Evolutionary conservation across 208 protist species (phyloP), one percentile per base, ranked within the genome.

Genomic region (Leishmania gerbilli): DNA sequence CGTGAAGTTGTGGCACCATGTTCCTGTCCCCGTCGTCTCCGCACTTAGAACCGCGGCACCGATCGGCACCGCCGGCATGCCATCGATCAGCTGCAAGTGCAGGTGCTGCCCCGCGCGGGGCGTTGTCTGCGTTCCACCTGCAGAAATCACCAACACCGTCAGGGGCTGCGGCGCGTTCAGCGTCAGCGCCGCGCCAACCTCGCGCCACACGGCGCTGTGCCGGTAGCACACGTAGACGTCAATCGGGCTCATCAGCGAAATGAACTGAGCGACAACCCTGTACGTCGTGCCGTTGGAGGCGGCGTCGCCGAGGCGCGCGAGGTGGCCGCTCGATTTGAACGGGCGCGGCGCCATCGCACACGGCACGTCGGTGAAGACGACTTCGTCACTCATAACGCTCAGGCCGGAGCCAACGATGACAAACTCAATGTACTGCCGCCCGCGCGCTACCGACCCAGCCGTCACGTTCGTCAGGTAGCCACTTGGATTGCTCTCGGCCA

Each of bases 1-100:
- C 6, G 91, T 97, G 88, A 93, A 97, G 88, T 97, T 97, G 79
- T 95, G 91, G 79, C 95, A 98, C 94, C 95, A 98, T n/a, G 91
- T 93, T 31, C 88, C 87, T 55, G 65, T n/a, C 37, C 77, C 80
- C 24, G 84, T 80, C 45, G 79, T 71, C 27, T 76, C 85, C 51
- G 81, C 86, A 45, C 95, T 90, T 53, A 95, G 87, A 0, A 92
- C 90, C 4, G 86, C 90, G 49, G 74, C 62, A 31, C 47, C 69
- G 3, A 74, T 79, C n/a, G 79, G 51, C 15, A 27, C 74, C 4
- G 76, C 72, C 3, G 49, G 53, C 13, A 82, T 24, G 55, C 62
- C 82, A 72, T 77, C 71, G 68, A 80, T 53, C 7, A 97, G 84
- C 55, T 81, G 69, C 67, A 98, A 86, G 75, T 85, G 79, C 37